Evolutionary conservation across 2,329 filamentous ascomycete species (phyloP).

Genomic region (Pestalotiopsis sp.): DNA sequence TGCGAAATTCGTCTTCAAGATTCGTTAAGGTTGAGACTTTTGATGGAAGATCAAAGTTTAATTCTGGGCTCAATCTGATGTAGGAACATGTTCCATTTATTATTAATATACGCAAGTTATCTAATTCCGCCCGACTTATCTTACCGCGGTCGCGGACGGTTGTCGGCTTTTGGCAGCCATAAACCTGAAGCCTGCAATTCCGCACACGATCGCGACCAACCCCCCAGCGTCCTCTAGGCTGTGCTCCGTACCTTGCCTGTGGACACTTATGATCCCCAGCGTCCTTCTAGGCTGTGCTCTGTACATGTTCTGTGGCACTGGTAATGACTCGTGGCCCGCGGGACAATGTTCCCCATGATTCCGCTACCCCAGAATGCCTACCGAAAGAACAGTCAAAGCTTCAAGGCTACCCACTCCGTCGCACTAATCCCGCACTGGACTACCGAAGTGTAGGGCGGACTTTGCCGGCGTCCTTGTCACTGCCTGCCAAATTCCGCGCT

Average conservation of each 20-base stretch:
- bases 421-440: not conserved
- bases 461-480: not conserved
- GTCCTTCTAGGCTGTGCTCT: not conserved
- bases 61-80: not conserved
- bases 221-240: not conserved
- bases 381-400: slow-evolving; percentile 1
- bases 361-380: not conserved
- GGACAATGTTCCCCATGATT: not conserved
- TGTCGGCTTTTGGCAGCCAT: not conserved
- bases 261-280: not conserved
- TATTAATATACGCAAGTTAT: no score
- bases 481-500: not conserved
- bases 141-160: not conserved
- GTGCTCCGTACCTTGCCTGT: not conserved
- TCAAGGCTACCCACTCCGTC: not conserved
- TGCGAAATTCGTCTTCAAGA: not conserved
- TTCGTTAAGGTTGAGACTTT: not conserved
- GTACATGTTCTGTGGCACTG: not conserved
- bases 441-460: not conserved
- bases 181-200: not conserved
- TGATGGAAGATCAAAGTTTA: not conserved
- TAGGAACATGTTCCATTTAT: no score
- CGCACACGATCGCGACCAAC: not conserved
- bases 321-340: not conserved
- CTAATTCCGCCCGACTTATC: not conserved